These are phyloP conservation scores for Fagopyrum tataricum DNA, from an alignment of 148 eudicot species.

Conservation along the genomic window DNA sequence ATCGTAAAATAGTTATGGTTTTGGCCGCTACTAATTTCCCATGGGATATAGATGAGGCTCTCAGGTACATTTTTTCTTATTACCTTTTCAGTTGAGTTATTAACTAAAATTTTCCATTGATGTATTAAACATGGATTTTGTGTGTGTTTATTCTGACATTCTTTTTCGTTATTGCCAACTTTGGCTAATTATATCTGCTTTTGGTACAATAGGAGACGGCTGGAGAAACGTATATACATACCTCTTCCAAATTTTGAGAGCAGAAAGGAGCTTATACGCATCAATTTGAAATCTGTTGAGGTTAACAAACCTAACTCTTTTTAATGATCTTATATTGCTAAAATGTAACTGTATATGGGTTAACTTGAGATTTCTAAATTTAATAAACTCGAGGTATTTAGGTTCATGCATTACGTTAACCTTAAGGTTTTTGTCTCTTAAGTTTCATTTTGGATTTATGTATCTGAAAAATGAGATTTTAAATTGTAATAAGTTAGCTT, in stretches of 20 bases:
- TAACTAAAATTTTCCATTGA: neutral
- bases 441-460: too few relatives aligned
- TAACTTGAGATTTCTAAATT: too few relatives aligned
- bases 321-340: neutral
- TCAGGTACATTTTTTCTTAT: conserved; percentile 38
- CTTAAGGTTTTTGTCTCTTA: too few relatives aligned
- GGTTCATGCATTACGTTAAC: too few relatives aligned
- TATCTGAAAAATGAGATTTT: too few relatives aligned
- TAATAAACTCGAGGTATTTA: neutral
- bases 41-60: conserved; percentile 98
- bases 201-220: conserved; percentile 58
- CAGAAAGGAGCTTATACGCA: conserved; percentile 92
- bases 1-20: conserved; percentile 98
- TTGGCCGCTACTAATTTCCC: conserved; percentile 99
- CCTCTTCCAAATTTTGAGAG: conserved; percentile 90
- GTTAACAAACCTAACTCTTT: conserved; percentile 19
- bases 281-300: conserved; percentile 93
- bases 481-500: too few relatives aligned
- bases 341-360: neutral
- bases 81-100: neutral
- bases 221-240: conserved; percentile 96
- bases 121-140: neutral
- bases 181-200: conserved; percentile 4
- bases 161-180: neutral
- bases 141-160: neutral